These are phyloP conservation scores for Trametes versicolor DNA, from an alignment of 1,284 basidiomycete genomes.

Conservation along the genomic window DNA sequence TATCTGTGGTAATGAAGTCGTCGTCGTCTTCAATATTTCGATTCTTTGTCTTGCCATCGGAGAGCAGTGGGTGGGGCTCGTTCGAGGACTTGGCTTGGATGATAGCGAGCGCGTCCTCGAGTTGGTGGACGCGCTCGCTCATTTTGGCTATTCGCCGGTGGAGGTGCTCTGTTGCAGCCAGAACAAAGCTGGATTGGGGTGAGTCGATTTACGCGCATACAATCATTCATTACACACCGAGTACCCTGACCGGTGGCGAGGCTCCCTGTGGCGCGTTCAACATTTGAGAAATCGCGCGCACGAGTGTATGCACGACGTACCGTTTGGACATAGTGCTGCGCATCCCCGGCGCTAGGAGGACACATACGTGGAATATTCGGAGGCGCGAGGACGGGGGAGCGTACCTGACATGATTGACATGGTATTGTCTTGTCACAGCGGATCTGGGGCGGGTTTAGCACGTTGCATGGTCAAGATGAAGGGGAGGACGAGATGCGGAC, in stretches of 20 bases:
- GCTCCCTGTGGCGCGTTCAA: conserved; percentile 38
- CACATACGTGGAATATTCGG: conserved; percentile 12
- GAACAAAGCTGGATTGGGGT: conserved; percentile 63
- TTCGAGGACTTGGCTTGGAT: conserved; percentile 51
- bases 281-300: background rate
- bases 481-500: conserved; percentile 24
- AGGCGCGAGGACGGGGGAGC: background rate
- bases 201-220: conserved; percentile 1
- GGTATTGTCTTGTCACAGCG: conserved; percentile 82
- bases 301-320: conserved; percentile 44
- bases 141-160: conserved; percentile 77
- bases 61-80: conserved; percentile 70
- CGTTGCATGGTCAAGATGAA: conserved; percentile 9
- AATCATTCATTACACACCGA: conserved; percentile 52
- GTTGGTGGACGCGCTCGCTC: conserved; percentile 77
- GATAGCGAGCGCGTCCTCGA: conserved; percentile 77
- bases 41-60: conserved; percentile 63
- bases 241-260: conserved; percentile 69
- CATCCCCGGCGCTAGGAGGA: conserved; percentile 64
- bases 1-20: conserved; percentile 25
- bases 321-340: conserved; percentile 76
- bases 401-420: conserved; percentile 73
- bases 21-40: conserved; percentile 43
- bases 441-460: conserved; percentile 52
- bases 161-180: conserved; percentile 80